These are phyloP conservation scores for Hypholoma fasciculare DNA, from an alignment of 768 basidiomycete genomes.

Conservation along the genomic window DNA sequence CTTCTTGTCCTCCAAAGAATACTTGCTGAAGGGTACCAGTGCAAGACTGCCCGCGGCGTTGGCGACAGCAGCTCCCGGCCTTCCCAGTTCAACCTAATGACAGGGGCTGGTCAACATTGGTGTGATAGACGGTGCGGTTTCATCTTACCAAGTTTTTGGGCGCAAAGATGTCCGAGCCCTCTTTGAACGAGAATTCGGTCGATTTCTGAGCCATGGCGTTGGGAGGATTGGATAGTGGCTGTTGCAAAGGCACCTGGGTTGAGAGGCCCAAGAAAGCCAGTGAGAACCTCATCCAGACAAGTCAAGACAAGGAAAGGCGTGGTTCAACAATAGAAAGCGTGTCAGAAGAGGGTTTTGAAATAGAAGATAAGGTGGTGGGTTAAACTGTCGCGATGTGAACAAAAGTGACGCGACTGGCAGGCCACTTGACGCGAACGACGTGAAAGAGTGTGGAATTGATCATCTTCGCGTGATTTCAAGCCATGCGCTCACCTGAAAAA, in stretches of 20 bases:
- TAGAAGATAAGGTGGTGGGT: background rate
- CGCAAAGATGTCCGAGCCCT: conserved; percentile 60
- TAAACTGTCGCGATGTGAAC: background rate
- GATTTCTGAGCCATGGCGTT: conserved; percentile 23
- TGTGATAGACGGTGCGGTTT: background rate
- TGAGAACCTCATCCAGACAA: conserved; percentile 50
- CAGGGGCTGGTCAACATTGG: background rate
- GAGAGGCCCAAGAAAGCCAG: conserved; percentile 55
- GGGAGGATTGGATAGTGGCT: conserved; percentile 18
- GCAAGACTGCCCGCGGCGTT: conserved; percentile 71
- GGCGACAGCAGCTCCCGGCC: conserved; percentile 66
- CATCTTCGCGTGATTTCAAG: no score
- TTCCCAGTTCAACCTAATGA: conserved; percentile 52
- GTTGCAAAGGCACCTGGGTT: conserved; percentile 51
- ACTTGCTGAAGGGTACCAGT: conserved; percentile 64
- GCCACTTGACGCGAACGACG: background rate
- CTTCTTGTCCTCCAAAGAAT: conserved; percentile 74
- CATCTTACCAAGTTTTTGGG: conserved; percentile 60
- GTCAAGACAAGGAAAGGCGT: background rate
- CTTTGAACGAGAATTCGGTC: conserved; percentile 56
- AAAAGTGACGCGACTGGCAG: background rate
- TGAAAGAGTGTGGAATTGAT: no score
- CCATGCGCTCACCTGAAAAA: no score
- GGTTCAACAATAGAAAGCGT: background rate
- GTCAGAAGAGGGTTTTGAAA: background rate